Percentiles rank a stretch among this genome's conserved stretches.
Evolutionary conservation across 257 asterid species (phyloP).

Genomic region (Buddleja alternifolia): DNA sequence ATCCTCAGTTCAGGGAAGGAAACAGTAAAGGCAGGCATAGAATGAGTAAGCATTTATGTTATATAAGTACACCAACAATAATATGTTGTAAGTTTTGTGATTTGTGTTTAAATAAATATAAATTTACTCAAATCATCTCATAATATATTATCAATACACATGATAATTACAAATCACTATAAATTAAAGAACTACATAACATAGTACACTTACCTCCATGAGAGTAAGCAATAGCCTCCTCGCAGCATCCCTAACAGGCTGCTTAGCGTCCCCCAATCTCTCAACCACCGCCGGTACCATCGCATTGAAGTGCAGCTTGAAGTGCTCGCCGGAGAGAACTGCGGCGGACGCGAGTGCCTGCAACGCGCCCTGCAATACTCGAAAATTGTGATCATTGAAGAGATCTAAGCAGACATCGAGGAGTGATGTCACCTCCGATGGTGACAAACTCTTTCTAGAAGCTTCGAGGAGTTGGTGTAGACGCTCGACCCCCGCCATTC

Average conservation of each 20-base stretch:
- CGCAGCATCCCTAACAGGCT: constrained; percentile 95
- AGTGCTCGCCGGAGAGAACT: constrained; percentile 91
- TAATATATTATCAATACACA: no score
- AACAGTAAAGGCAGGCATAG: no score
- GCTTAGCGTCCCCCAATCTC: constrained; percentile 89
- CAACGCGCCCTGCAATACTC: constrained; percentile 92
- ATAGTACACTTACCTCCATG: no score
- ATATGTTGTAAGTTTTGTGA: no score
- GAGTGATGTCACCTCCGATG: constrained; percentile 86
- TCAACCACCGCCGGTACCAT: constrained; percentile 96
- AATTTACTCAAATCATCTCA: no score
- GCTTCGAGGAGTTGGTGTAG: constrained; percentile 94
- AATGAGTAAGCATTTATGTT: constrained; percentile 19
- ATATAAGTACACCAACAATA: constrained; percentile 15
- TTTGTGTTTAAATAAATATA: no score
- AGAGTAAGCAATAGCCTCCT: constrained; percentile 85
- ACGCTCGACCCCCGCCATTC: constrained; percentile 98
- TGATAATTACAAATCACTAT: no score
- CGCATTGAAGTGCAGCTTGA: constrained; percentile 93
- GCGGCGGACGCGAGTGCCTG: constrained; percentile 97
- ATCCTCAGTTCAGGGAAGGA: constrained; percentile 14
- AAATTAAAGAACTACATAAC: no score
- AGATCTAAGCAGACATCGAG: constrained; percentile 95
- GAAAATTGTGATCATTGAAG: constrained; percentile 90
- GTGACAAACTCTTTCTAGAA: constrained; percentile 66